Base-by-base conservation (phyloP, 805 yeast species). In the Metschnikowia vanudenii region DNA sequence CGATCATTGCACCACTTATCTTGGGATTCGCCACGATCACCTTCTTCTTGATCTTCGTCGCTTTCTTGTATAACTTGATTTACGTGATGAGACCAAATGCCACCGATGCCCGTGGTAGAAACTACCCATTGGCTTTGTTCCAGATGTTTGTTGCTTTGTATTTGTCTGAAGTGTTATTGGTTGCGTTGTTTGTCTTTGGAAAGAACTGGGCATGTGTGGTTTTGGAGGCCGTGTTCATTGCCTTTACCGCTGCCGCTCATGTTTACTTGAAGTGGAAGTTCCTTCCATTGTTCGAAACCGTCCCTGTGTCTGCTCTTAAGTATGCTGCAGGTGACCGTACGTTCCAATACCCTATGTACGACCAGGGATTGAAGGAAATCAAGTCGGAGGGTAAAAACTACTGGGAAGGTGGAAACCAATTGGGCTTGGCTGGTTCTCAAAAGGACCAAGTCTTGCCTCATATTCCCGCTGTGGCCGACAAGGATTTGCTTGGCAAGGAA, bases 121-220 rank as follows among this genome's bases (percentile, higher is more conserved):
- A 81, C 61, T 87, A 85, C 61, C 86, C 89, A 39, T 71, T 77
- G 56, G 88, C 89, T 2, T 62, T 86, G 53, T 82, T 85, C 64
- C 88, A 85, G 65, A 71, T 82, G 11, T 85, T 85, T 62, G 85
- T 80, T 47, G 90, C 84, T 12, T 53, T 87, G 35, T 87, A 87
- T 63, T 67, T 87, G 51, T 85, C 84, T 37, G 88, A 87, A 64
- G 67, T 84, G 37, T 82, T 88, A 64, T 67, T 85, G 46, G 64
- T 80, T 47, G 92, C 86, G 33, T 70, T 87, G 61, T 86, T 86
- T 60, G 85, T 86, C 33, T 81, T 85, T 81, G 78, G 81, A 37
- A 84, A 87, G 70, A 75, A 84, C 53, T 87, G 92, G 92, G 88
- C 85, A 18, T 80, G 84, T 56, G 80, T 85, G 53, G 94, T 73